Evolutionary conservation across 2,329 filamentous ascomycete genomes (phyloP), one percentile per base, ranked within the genome.

Genomic region (Talaromyces islandicus): DNA sequence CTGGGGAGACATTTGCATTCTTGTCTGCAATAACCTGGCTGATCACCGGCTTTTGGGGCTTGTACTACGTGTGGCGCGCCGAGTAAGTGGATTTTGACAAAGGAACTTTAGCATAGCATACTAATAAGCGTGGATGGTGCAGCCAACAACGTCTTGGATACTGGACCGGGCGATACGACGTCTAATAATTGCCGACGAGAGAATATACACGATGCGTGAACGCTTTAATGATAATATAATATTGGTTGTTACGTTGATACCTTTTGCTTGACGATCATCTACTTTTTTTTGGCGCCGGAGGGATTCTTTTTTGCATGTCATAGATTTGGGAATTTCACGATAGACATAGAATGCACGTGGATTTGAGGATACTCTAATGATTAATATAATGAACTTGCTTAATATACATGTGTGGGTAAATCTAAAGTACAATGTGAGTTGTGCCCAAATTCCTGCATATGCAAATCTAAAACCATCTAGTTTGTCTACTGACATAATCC

Each of bases 11-110:
- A 4, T 91, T 92, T 69, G 77, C 81, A 48, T 91, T 92, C 75
- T 74, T 91, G 57, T 87, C 85, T 2, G 87, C 87, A 58, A 80
- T 89, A 65, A 78, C 86, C 68, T 92, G 88, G 88, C 81, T 91
- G n/a, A 50, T 58, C 10, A 60, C 59, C 12, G 55, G 59, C 12
- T 41, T 60, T 4, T 17, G 57, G 17, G 59, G 59, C 6, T 51
- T 60, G 7, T 60, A 54, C 29, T 32, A 57, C 25, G 46, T 60
- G 14, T 60, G 59, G 59, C 59, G 55, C 21, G 38, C 55, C n/a
- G 59, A 60, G 59, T 60, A 58, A 60, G 59, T 58, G 11, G 2
- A 27, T n/a, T 29, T 7, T 24, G 7, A 5, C 4, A 17, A n/a
- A 27, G 48, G 7, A 29, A 52, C 17, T 27, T 11, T 19, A 52